These are phyloP conservation scores for Exophiala dermatitidis DNA, from an alignment of 2,329 filamentous ascomycete genomes.

Conservation along the genomic window DNA sequence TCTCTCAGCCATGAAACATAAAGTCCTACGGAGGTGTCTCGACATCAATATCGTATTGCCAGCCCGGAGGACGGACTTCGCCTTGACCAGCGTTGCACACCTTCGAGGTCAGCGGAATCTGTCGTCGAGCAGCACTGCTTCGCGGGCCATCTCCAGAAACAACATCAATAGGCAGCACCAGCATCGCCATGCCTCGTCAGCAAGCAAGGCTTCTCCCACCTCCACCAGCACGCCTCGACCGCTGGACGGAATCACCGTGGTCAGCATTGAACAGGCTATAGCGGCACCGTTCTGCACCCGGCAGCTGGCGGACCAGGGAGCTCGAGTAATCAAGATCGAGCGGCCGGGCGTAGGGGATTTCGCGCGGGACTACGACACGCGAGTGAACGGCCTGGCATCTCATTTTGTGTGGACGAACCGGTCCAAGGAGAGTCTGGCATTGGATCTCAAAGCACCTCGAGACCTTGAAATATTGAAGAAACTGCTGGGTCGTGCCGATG, in stretches of 20 bases:
- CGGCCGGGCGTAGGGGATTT: slow-evolving; percentile 48
- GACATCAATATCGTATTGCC: not conserved
- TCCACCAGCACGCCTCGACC: slow-evolving; percentile 23
- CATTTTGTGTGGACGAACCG: slow-evolving; percentile 52
- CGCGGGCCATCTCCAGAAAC: not conserved
- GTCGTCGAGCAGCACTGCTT: not conserved
- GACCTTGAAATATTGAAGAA: slow-evolving; percentile 41
- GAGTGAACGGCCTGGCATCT: slow-evolving; percentile 45
- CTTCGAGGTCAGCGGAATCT: not conserved
- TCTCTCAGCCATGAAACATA: not conserved
- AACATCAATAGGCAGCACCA: not conserved
- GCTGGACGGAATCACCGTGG: slow-evolving; percentile 44
- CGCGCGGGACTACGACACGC: slow-evolving; percentile 45
- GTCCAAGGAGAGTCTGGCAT: slow-evolving; percentile 47
- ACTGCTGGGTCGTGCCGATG: slow-evolving; percentile 42
- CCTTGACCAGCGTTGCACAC: not conserved
- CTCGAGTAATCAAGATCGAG: slow-evolving; percentile 51
- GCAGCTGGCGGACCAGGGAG: slow-evolving; percentile 48
- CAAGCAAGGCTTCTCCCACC: not conserved
- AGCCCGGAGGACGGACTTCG: not conserved
- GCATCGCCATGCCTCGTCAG: not conserved
- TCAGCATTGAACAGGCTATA: slow-evolving; percentile 50
- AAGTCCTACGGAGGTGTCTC: not conserved
- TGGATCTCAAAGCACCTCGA: slow-evolving; percentile 42
- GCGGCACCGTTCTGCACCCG: slow-evolving; percentile 50